Evolutionary conservation across 306 rosid genomes (phyloP).

Genomic region (Prunus kanzakura): DNA sequence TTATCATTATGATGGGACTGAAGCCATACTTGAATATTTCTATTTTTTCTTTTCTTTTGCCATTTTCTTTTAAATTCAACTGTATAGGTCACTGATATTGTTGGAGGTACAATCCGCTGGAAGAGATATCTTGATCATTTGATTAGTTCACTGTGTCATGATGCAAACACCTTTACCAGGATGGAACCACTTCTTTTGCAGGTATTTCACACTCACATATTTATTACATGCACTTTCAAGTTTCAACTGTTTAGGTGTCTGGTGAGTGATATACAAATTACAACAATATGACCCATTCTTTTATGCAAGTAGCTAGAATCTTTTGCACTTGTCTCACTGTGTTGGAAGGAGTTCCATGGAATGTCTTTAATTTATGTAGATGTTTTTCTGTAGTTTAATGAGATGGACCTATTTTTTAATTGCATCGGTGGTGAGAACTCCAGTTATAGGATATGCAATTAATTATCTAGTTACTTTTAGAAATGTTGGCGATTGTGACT

Average conservation of each 20-base stretch:
- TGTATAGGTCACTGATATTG: constrained; percentile 75
- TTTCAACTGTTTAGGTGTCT: neutral
- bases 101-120: constrained; percentile 91
- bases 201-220: constrained; percentile 33
- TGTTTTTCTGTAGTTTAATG: neutral
- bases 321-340: neutral
- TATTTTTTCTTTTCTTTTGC: neutral
- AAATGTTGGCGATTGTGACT: neutral
- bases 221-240: constrained; percentile 7
- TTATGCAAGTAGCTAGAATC: neutral
- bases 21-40: constrained; percentile 3
- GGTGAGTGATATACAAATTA: neutral
- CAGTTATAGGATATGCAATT: neutral
- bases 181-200: constrained; percentile 91
- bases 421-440: neutral
- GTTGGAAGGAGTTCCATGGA: neutral
- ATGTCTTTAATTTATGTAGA: neutral
- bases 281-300: neutral
- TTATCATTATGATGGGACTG: neutral
- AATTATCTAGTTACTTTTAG: neutral
- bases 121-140: constrained; percentile 84
- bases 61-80: constrained; percentile 3
- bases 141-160: constrained; percentile 62
- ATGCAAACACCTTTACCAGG: constrained; percentile 48
- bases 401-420: neutral